These are phyloP conservation scores for Wallacemonas rigidus DNA, from an alignment of 208 protist species.

Conservation along the genomic window DNA sequence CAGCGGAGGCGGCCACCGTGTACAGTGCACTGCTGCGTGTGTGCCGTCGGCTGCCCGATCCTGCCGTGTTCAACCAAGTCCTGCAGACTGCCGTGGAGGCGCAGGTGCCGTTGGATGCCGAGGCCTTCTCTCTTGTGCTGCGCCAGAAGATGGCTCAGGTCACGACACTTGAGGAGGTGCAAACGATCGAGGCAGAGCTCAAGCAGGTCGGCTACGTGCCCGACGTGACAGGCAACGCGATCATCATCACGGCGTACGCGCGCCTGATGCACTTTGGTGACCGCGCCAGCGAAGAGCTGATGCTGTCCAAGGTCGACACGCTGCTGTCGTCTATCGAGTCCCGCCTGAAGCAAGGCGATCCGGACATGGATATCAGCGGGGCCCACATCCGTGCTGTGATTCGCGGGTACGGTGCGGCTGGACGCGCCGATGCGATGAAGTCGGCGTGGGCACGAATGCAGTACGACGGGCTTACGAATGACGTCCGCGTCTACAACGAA, in stretches of 20 bases:
- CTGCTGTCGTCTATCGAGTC: constrained; percentile 86
- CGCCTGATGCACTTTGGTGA: constrained; percentile 86
- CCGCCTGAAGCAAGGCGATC: constrained; percentile 79
- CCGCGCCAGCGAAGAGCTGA: constrained; percentile 80
- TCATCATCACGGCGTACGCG: constrained; percentile 86
- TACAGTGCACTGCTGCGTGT: constrained; percentile 66
- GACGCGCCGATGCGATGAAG: constrained; percentile 73
- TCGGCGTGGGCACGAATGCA: constrained; percentile 78
- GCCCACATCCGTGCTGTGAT: constrained; percentile 85
- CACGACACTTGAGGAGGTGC: constrained; percentile 68
- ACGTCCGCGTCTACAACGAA: constrained; percentile 88
- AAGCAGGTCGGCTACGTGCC: constrained; percentile 65
- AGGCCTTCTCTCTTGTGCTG: constrained; percentile 62
- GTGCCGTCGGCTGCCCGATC: constrained; percentile 61
- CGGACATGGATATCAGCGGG: constrained; percentile 84
- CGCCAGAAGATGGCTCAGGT: constrained; percentile 79
- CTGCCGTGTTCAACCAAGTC: constrained; percentile 53
- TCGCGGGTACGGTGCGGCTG: constrained; percentile 84
- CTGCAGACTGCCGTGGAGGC: constrained; percentile 57
- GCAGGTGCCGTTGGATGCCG: constrained; percentile 37
- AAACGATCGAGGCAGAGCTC: constrained; percentile 63
- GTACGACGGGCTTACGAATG: constrained; percentile 58
- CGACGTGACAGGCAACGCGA: constrained; percentile 83
- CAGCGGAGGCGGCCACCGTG: constrained; percentile 30
- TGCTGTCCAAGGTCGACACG: constrained; percentile 89